These are phyloP conservation scores for Tolypocladium pustulatum DNA, from an alignment of 2,329 filamentous ascomycete genomes.

Conservation along the genomic window DNA sequence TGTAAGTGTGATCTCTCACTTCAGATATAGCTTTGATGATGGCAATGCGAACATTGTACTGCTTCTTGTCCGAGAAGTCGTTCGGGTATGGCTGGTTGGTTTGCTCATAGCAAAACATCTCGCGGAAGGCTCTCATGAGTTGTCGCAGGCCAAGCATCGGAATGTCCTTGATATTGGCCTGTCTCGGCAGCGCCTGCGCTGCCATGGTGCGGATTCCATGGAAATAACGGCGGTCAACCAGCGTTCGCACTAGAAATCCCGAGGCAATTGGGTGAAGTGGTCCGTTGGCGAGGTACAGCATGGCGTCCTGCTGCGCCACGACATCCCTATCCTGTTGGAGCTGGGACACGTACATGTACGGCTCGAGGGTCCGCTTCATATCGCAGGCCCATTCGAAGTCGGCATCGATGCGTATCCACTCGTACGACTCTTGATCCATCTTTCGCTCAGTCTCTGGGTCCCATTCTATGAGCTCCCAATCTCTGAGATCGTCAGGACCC, in stretches of 20 bases:
- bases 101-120: conserved; percentile 76
- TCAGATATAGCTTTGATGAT: conserved; percentile 73
- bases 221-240: conserved; percentile 88
- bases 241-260: conserved; percentile 77
- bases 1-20: conserved; percentile 63
- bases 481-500: conserved; percentile 65
- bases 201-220: conserved; percentile 86
- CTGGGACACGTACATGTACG: conserved; percentile 97
- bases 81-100: conserved; percentile 77
- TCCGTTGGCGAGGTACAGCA: conserved; percentile 59
- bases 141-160: conserved; percentile 75
- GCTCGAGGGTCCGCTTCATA: conserved; percentile 70
- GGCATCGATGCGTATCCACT: conserved; percentile 96
- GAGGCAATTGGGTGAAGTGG: conserved; percentile 73
- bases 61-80: conserved; percentile 78
- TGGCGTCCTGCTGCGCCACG: conserved; percentile 70
- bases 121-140: conserved; percentile 74
- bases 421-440: conserved; percentile 94
- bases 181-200: conserved; percentile 64
- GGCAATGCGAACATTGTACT: conserved; percentile 74
- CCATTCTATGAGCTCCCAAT: conserved; percentile 87
- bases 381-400: conserved; percentile 97
- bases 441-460: conserved; percentile 74
- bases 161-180: conserved; percentile 54
- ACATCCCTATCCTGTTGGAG: conserved; percentile 95